Percentiles rank a stretch among this genome's conserved stretches.
Evolutionary conservation across 2,329 filamentous ascomycete species (phyloP).

Genomic region (Xylaria sp.): DNA sequence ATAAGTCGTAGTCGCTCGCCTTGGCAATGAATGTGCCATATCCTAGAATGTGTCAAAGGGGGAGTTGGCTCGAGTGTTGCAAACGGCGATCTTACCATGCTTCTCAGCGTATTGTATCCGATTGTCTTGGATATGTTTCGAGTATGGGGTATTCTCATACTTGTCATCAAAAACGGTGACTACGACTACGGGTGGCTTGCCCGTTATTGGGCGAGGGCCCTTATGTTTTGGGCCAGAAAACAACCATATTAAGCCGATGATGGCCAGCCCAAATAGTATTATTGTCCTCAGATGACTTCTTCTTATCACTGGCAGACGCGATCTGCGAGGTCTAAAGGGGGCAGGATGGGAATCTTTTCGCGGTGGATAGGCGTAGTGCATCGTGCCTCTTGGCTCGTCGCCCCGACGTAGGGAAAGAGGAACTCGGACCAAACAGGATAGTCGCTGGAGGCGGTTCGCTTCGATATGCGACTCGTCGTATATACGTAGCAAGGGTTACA

Average conservation of each 20-base stretch:
- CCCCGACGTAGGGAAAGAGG: slow-evolving; percentile 14
- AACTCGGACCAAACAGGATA: not conserved
- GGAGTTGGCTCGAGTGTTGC: no score
- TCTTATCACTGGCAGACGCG: slow-evolving; percentile 65
- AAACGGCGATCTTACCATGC: slow-evolving; percentile 71
- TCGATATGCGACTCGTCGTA: slow-evolving; percentile 13
- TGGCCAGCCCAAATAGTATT: slow-evolving; percentile 62
- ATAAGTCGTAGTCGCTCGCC: slow-evolving; percentile 78
- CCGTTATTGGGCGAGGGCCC: slow-evolving; percentile 55
- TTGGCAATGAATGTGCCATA: slow-evolving; percentile 87
- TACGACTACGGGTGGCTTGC: slow-evolving; percentile 74
- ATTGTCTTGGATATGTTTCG: slow-evolving; percentile 81
- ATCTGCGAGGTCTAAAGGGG: slow-evolving; percentile 72
- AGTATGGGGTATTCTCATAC: slow-evolving; percentile 71
- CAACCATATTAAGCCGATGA: slow-evolving; percentile 70
- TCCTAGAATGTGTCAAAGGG: slow-evolving; percentile 61
- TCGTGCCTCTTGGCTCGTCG: slow-evolving; percentile 52
- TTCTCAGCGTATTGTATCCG: slow-evolving; percentile 83
- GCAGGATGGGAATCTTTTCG: slow-evolving; percentile 83
- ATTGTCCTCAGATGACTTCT: slow-evolving; percentile 71
- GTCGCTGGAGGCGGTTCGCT: slow-evolving; percentile 5
- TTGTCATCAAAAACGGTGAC: slow-evolving; percentile 84
- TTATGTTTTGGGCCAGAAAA: slow-evolving; percentile 55
- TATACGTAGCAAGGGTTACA: slow-evolving; percentile 11
- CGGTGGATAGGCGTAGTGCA: slow-evolving; percentile 92